Base-by-base conservation (phyloP, 345 rosid genomes). In the Salix koriyanagi region DNA sequence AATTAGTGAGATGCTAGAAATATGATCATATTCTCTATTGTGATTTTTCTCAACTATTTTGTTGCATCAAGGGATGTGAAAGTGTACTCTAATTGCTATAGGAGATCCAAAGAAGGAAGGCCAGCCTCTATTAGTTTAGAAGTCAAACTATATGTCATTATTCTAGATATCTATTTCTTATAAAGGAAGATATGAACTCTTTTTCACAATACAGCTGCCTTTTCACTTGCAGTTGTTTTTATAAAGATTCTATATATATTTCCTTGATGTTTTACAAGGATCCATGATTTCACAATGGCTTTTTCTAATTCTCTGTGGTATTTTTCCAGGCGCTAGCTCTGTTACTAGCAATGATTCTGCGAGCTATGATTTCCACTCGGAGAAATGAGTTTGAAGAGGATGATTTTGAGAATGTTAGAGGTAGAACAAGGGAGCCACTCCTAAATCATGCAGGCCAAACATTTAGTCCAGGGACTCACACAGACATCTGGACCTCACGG, bases 381-480 rank as follows among this genome's bases (percentile, higher is more conserved):
- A 86, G 80, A 70, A 60, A 81, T 66, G 85, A 88, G 68, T 56
- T 79, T 67, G 93, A 82, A 21, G 97, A 90, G 69, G 94, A 91
- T 74, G 91, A 89, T 73, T 88, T 64, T 79, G 97, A 88, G 80
- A 86, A 73, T 82, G 83, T 16, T 26, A 83, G 92, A 80, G 85
- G 84, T 77, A 90, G 89, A 83, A 73, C 88, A 70, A 28, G 90
- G 85, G 93, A 90, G 70, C 97, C 99, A 70, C 94, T 92, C 42
- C 83, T 95, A 70, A 87, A 88, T 84, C 92, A 88, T 72, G 80
- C 86, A 75, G 83, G 82, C 81, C 89, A 89, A 84, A 66, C 90
- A 46, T 86, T 91, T 79, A 89, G 88, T 23, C 79, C 91, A 76
- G 89, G 81, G 46, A 76, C 69, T 75, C 88, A 76, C 76, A 80